Evolutionary conservation across 495 filamentous ascomycete genomes (phyloP), one percentile per base, ranked within the genome.

Genomic region (Penicillium canariense): DNA sequence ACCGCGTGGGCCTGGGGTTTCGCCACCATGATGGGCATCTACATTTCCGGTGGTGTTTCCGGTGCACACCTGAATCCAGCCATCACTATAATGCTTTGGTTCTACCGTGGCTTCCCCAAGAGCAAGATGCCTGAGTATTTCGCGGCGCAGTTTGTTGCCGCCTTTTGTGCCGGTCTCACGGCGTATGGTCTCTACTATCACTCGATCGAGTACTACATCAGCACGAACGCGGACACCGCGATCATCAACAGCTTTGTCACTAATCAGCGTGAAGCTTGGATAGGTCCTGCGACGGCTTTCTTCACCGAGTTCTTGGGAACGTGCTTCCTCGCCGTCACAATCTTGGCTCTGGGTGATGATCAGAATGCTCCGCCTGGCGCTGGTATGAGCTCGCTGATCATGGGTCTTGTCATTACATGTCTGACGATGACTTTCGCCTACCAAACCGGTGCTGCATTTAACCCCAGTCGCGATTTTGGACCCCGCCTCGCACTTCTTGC

Each of bases 1-100:
- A 77, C 75, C 4, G 73, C 68, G 17, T 81, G 76, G 77, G 72
- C 75, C 8, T 84, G 80, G 80, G 81, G 80, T 1, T 66, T 83
- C 5, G 79, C 75, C 10, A 76, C 76, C 26, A 84, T 84, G 81
- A 74, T 82, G 38, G 81, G 70, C 9, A 82, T 83, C 40, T 82
- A 82, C 50, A 74, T 85, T 20, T 77, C 68, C 23, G 78, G 79
- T 68, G 78, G 77, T 54, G 69, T 81, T n/a, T 82, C 79, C 1
- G 79, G 79, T 49, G 79, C 77, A 2, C 79, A 83, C 51, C 66
- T 83, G 34, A 83, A 82, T 54, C 79, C 78, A 0, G 65, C 66
- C 18, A 70, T 82, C 22, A 81, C 78, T 8, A 61, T 74, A 17
- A 70, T 74, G 47, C 59, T 83, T 9, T 78, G 70, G 61, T 67